Base-by-base conservation (phyloP, 371 early-diverging fungal genomes). In the Chytridium lagenaria region DNA sequence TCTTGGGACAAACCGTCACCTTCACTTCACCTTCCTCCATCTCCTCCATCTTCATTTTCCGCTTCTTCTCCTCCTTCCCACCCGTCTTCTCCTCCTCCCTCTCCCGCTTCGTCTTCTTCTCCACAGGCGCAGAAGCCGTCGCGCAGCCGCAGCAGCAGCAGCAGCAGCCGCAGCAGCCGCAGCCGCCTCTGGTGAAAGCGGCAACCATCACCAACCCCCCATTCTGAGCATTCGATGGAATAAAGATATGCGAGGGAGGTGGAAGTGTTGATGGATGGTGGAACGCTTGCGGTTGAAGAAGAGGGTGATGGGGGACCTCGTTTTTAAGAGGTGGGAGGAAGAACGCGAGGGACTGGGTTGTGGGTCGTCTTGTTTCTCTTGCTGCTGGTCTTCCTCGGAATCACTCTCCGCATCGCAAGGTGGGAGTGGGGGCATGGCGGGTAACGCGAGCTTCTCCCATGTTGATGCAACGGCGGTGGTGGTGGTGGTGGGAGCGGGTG, bases 241-340 rank as follows among this genome's bases (percentile, higher is more conserved):
- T 57, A 23, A 57, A 30, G 57, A 26, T 57, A 12, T 57, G 57
- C n/a, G 57, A 57, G 12, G 57, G 57, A 57, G 57, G 57, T 5
- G 57, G 57, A 7, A 57, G 23, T 15, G 57, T n/a, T 7, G 57
- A 30, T 5, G 57, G 57, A 30, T 57, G 57, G 23, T n/a, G 57
- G 23, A 30, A 30, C 5, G 57, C 57, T 23, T n/a, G 57, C 5
- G 57, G 57, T 15, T n/a, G 57, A 57, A 30, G 31, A 30, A 30
- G 57, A n/a, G 57, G 57, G 19, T 44, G 44, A 7, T n/a, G 50
- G 57, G 57, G 31, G 57, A 57, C 23, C 12, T 12, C 26, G n/a
- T 26, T n/a, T 5, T 26, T 7, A 23, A 23, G 57, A 30, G 31
- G 57, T 12, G n/a, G n/a, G 57, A 57, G 57, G 50, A 15, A 15